Evolutionary conservation across 106 monocot genomes (phyloP).

Genomic region (Ottelia alismoides): DNA sequence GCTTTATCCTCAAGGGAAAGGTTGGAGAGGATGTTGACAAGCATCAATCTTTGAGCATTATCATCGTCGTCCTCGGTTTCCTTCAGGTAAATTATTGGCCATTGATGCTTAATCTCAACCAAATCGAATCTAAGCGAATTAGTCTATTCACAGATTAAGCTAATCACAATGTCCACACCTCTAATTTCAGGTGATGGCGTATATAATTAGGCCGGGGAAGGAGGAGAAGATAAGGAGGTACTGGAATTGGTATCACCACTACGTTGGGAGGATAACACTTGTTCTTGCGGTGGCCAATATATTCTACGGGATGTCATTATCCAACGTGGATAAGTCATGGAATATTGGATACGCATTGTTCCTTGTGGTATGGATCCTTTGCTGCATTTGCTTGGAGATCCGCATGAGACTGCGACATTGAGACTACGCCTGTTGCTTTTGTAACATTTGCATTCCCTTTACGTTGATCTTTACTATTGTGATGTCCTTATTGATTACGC

Average conservation of each 20-base stretch:
- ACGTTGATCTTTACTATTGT: too few species aligned
- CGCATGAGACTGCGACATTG: too few species aligned
- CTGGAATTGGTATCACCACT: conserved; percentile 52
- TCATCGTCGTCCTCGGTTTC: too few species aligned
- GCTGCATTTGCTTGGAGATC: too few species aligned
- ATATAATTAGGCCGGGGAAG: conserved; percentile 28
- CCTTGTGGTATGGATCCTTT: conserved; percentile 20
- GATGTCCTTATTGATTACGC: too few species aligned
- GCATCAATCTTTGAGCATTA: conserved; percentile 33
- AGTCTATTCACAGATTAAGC: too few species aligned
- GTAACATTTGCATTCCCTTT: too few species aligned
- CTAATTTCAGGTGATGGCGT: conserved; percentile 29
- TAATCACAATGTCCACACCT: too few species aligned
- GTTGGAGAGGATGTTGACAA: conserved; percentile 7
- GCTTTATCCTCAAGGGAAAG: conserved; percentile 36
- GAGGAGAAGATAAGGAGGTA: conserved; percentile 25
- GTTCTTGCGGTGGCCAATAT: conserved; percentile 23
- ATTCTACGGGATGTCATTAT: conserved; percentile 26
- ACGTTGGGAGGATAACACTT: conserved; percentile 24
- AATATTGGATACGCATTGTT: conserved; percentile 26
- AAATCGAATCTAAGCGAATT: too few species aligned
- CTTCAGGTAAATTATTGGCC: too few species aligned
- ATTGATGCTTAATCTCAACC: too few species aligned
- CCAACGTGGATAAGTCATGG: conserved; percentile 13
- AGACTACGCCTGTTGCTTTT: too few species aligned